phyloP scores from a whole-genome alignment of 768 basidiomycete genomes.

The Russula earlei region DNA sequence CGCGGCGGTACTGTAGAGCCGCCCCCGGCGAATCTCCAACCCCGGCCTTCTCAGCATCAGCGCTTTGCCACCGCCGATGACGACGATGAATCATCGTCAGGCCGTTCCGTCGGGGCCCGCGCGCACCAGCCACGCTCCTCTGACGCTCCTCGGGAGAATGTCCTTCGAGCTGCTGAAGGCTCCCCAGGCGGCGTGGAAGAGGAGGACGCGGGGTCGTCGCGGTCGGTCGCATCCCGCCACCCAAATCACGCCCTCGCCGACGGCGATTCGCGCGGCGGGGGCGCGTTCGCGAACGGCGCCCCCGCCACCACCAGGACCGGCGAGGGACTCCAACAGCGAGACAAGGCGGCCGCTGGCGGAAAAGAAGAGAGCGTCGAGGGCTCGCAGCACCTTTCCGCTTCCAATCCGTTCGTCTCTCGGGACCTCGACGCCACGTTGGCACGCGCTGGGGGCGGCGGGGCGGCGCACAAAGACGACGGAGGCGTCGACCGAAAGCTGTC shows the following conservation, averaged over 20 bases:
- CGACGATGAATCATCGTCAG: neutral
- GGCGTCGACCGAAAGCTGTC: conserved; percentile 52
- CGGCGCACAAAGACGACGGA: conserved; percentile 32
- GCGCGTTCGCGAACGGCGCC: conserved; percentile 45
- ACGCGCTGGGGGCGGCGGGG: no score
- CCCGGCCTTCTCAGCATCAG: neutral
- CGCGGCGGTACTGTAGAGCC: no score
- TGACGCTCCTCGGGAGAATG: neutral
- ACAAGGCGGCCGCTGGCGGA: conserved; percentile 42
- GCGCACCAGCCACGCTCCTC: no score
- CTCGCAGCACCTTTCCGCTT: no score
- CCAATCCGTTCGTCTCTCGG: no score
- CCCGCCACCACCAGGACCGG: conserved; percentile 44
- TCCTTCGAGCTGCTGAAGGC: neutral
- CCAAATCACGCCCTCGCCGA: neutral
- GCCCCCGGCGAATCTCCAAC: neutral
- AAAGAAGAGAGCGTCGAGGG: no score
- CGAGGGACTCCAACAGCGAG: conserved; percentile 39
- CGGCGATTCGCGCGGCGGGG: conserved; percentile 20
- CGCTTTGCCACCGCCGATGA: neutral
- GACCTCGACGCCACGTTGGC: no score
- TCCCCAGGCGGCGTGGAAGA: neutral
- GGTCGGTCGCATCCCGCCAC: neutral
- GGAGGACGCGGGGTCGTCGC: neutral
- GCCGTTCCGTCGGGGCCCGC: no score